phyloP scores from a whole-genome alignment of 2,329 filamentous ascomycete genomes.

The Paecilomyces formosus region DNA sequence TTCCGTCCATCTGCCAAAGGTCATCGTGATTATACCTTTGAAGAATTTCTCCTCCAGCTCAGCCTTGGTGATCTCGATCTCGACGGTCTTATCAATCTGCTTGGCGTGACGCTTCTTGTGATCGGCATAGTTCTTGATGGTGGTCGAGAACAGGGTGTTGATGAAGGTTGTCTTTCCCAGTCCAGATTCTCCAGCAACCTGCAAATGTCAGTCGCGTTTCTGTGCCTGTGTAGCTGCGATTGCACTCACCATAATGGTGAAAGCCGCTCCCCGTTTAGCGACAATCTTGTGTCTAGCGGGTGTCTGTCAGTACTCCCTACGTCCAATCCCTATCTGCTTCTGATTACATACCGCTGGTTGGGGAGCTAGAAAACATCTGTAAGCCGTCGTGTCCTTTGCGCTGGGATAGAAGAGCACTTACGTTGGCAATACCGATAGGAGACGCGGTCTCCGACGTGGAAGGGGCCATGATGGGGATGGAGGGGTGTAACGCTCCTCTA shows the following conservation, averaged over 20 bases:
- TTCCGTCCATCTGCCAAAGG: background rate
- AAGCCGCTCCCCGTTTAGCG: slow-evolving; percentile 83
- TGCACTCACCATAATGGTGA: slow-evolving; percentile 88
- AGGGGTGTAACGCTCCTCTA: slow-evolving; percentile 10
- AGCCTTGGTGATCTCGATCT: slow-evolving; percentile 99
- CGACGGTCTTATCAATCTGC: slow-evolving; percentile 99
- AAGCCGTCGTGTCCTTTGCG: slow-evolving; percentile 2
- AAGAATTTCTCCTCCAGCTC: slow-evolving; percentile 99
- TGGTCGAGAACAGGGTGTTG: slow-evolving; percentile 99
- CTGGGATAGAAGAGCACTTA: slow-evolving; percentile 34
- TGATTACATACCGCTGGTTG: slow-evolving; percentile 56
- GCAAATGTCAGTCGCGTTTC: slow-evolving; percentile 19
- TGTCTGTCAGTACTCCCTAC: background rate
- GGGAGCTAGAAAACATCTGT: slow-evolving; percentile 45
- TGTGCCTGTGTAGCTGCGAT: background rate
- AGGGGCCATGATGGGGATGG: slow-evolving; percentile 43
- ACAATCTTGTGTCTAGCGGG: slow-evolving; percentile 59
- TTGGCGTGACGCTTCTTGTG: slow-evolving; percentile 99
- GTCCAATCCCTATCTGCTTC: slow-evolving; percentile 4
- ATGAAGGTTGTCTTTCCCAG: slow-evolving; percentile 99
- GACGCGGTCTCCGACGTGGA: slow-evolving; percentile 50
- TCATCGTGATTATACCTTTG: slow-evolving; percentile 63
- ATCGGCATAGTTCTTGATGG: slow-evolving; percentile 99
- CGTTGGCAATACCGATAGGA: slow-evolving; percentile 68
- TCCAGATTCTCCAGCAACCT: slow-evolving; percentile 98